These are phyloP conservation scores for Phragmites australis DNA, from an alignment of 176 grass and related monocot genomes.

Conservation along the genomic window DNA sequence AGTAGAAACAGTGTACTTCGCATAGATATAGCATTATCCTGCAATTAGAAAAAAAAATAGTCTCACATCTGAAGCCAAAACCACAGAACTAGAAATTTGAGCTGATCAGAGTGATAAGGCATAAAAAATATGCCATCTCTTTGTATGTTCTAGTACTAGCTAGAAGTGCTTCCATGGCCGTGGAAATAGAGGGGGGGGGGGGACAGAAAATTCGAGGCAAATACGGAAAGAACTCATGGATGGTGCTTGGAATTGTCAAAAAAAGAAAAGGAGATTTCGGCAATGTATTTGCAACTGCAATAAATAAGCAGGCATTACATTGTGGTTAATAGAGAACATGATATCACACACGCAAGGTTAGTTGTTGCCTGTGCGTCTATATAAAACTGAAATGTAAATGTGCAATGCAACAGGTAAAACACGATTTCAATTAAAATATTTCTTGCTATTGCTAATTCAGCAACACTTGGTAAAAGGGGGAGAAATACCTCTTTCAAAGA, in stretches of 20 bases:
- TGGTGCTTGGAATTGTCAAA: not conserved
- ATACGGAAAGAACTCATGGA: not conserved
- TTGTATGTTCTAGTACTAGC: not conserved
- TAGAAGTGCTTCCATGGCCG: not conserved
- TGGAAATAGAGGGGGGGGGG: not conserved
- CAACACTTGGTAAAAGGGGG: not conserved
- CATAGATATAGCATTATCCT: constrained; percentile 71
- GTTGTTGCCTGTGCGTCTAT: not conserved
- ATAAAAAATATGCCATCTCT: constrained; percentile 16
- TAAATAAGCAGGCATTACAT: not conserved
- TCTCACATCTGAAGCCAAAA: constrained; percentile 6
- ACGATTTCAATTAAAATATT: not conserved
- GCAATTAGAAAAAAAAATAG: constrained; percentile 16
- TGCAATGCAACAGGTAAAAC: not conserved
- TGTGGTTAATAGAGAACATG: not conserved
- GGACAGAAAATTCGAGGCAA: not conserved
- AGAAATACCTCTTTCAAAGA: constrained; percentile 80
- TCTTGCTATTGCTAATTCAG: not conserved
- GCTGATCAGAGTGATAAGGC: not conserved
- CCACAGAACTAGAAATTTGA: constrained; percentile 14
- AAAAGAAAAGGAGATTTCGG: not conserved
- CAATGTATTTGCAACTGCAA: not conserved
- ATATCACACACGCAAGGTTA: not conserved
- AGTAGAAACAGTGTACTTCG: constrained; percentile 59
- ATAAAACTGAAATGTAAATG: constrained; percentile 1